Percentiles rank a stretch among this genome's conserved stretches.
Conservation (phyloP, 352 stramenopile species). For the Globisporangium paddicum region DNA sequence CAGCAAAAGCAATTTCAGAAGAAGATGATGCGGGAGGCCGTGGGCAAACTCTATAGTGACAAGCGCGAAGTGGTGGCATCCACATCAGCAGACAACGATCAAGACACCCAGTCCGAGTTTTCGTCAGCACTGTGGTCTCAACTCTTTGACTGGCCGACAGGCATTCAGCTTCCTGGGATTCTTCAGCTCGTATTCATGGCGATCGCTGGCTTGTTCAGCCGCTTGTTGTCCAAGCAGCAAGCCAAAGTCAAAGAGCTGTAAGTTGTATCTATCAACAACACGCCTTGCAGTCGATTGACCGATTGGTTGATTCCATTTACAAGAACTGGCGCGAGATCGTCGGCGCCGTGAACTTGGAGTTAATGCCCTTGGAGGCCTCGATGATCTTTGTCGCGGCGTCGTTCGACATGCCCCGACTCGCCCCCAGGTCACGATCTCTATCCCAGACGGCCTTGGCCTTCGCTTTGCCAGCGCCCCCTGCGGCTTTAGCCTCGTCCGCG, state of each 20-base stretch:
- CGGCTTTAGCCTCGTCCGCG: slow-evolving; percentile 37
- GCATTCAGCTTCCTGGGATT: not conserved
- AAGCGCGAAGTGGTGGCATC: slow-evolving; percentile 31
- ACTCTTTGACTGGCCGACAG: not conserved
- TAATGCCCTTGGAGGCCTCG: slow-evolving; percentile 68
- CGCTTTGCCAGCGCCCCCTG: slow-evolving; percentile 2
- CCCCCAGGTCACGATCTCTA: slow-evolving; percentile 70
- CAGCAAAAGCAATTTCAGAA: slow-evolving; percentile 55
- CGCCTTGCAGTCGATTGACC: not conserved
- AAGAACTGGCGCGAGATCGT: slow-evolving; percentile 83
- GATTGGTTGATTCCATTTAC: slow-evolving; percentile 18
- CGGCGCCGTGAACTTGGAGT: slow-evolving; percentile 82
- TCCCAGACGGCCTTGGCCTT: slow-evolving; percentile 43
- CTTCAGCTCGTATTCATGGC: not conserved
- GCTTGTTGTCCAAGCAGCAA: slow-evolving; percentile 2
- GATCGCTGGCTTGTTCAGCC: slow-evolving; percentile 1
- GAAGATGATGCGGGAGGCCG: slow-evolving; percentile 74
- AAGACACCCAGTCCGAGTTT: not conserved
- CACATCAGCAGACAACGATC: not conserved
- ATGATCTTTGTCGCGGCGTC: slow-evolving; percentile 75
- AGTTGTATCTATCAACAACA: not conserved
- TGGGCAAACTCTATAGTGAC: slow-evolving; percentile 68
- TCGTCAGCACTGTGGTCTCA: slow-evolving; percentile 1
- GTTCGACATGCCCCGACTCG: slow-evolving; percentile 52
- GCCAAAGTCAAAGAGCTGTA: slow-evolving; percentile 11